Evolutionary conservation across 495 filamentous ascomycete species (phyloP), one percentile per base, ranked within the genome.

Genomic region (Filosporella fistucella): DNA sequence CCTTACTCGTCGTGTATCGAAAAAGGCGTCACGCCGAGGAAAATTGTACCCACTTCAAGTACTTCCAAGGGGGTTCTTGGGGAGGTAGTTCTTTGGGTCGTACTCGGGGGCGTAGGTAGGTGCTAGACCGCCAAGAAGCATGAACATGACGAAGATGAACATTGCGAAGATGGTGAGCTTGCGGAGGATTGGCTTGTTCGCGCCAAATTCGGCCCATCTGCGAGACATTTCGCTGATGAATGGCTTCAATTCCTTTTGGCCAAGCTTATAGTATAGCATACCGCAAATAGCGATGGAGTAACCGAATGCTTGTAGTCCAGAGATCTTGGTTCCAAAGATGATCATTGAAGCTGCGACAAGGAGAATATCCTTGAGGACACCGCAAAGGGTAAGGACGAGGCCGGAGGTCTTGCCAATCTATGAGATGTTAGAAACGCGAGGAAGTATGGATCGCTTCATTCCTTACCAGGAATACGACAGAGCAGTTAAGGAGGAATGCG

Each of bases 321-420:
- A 78, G 59, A 98, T 84, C 18, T 82, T 81, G 51, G 89, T 93
- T 47, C 82, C 73, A 85, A 88, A 96, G 66, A 98, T 84, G 51
- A 87, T 60, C 78, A 96, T 93, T 46, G 89, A 95, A 42, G 88
- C 87, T 44, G 74, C 69, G 39, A 98, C 91, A 23, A 98, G 85
- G 50, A 98, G 81, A 56, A 98, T 91, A 74, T 98, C 93, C 77
- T 98, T 98, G 62, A 97, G 82, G 49, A 98, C 91, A 72, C 93
- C 93, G 68, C 89, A 97, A 41, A 98, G 86, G 30, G 93, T 97
- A 66, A 96, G 88, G 62, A 96, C 89, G 34, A 98, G 80, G 40
- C 89, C 91, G 0, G 91, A 96, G 18, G 93, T 98, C 73, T 89
- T 91, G 69, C 93, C 93, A 67, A 98, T 98, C 90, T 96, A 56